Evolutionary conservation across 2,329 filamentous ascomycete genomes (phyloP).

Genomic region (Cladosporium sp.): DNA sequence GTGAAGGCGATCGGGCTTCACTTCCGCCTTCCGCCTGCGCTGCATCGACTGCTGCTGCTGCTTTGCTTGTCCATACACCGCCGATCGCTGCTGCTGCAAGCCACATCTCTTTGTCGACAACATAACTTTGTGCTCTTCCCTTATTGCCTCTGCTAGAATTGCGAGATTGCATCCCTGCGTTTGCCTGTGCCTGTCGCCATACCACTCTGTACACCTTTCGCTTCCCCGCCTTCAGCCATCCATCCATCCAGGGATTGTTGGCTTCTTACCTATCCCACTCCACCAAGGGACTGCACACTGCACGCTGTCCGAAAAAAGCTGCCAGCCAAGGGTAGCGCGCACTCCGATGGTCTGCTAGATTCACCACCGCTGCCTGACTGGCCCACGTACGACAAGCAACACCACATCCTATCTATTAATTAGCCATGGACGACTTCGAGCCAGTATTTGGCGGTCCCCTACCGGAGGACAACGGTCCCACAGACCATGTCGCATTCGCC

Average conservation of each 20-base stretch:
- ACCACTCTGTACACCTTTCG: background rate
- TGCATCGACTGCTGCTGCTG: too few relatives aligned
- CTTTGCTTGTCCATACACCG: background rate
- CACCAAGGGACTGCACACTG: background rate
- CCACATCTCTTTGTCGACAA: background rate
- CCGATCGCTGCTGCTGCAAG: background rate
- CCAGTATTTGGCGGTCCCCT: background rate
- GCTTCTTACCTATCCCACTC: background rate
- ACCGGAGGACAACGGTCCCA: background rate
- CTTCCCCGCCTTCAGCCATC: background rate
- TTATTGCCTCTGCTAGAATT: background rate
- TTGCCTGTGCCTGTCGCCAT: too few relatives aligned
- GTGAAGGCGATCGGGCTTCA: background rate
- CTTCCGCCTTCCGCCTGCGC: background rate
- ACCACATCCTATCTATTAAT: background rate
- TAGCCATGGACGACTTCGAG: constrained; percentile 5
- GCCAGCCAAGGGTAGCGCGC: background rate
- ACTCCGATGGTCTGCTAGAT: background rate
- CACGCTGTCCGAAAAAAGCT: background rate
- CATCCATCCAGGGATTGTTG: background rate
- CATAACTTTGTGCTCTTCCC: background rate
- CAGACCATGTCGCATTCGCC: background rate
- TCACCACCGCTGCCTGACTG: background rate
- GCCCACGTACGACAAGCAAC: background rate
- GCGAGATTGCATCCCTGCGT: too few relatives aligned